Evolutionary conservation across 768 basidiomycete genomes (phyloP), one percentile per base, ranked within the genome.

Genomic region (Candolleomyces efflorescens): DNA sequence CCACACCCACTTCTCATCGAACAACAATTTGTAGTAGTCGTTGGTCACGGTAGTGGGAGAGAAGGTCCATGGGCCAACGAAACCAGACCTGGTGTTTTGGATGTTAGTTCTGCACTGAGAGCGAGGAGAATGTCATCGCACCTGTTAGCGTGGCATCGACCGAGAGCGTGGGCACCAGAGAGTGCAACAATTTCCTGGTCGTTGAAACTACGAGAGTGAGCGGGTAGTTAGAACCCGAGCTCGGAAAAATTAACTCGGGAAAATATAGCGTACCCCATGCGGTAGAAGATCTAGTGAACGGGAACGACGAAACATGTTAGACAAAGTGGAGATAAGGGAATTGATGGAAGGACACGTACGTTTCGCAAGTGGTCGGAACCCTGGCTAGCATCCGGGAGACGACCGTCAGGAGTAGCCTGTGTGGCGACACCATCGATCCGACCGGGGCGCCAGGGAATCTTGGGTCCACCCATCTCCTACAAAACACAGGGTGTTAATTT

Each of bases 131-230:
- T 37, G 44, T 38, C 17, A 45, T 64, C 75, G 62, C 67, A 83
- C 82, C 92, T 84, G 72, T 91, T 82, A 57, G 78, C 58, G 78
- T 99, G 96, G 81, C 94, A 96, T 69, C 96, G 91, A 22, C 97
- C 96, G 46, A 99, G 85, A 58, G 94, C 94, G 68, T 99, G 96
- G 38, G 92, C 94, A 61, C 96, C 96, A 22, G 84, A 84, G 63
- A 98, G 89, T 55, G 93, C 92, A 59, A 97, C 95, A 51, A 98
- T 98, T 75, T 98, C 96, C 73, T 92, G 92, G 74, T 99, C 96
- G 69, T 94, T 89, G 80, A 98, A 95, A 54, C 79, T 80, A 39
- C 27, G 22, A 53, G 26, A 50, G 11, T 55, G 52, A 20, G n/a
- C 44, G n/a, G 17, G 17, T 44, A 0, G 44, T 60, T 23, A 62